phyloP scores from a whole-genome alignment of 129 eudicot species.

The Glebionis coronaria region DNA sequence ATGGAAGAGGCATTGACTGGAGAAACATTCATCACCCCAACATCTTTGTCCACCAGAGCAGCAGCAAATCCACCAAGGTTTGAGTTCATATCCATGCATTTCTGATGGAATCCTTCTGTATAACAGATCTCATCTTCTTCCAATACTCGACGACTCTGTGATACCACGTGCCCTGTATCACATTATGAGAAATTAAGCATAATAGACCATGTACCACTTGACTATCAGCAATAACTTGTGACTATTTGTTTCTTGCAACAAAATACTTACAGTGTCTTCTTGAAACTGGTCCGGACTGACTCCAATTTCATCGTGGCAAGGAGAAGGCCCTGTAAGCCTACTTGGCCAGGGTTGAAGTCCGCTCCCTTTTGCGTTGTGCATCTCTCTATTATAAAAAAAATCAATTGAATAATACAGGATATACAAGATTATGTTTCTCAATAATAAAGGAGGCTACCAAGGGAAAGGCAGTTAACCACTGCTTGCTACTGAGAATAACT shows the following conservation, averaged over 20 bases:
- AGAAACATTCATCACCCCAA: constrained; percentile 98
- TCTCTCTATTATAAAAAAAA: constrained; percentile 41
- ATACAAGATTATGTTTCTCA: not conserved
- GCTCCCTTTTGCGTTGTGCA: constrained; percentile 71
- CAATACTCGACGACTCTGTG: constrained; percentile 75
- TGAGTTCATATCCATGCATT: constrained; percentile 97
- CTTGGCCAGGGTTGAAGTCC: constrained; percentile 87
- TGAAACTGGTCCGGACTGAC: constrained; percentile 53
- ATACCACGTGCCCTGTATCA: constrained; percentile 65
- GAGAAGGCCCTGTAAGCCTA: constrained; percentile 64
- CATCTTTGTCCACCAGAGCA: constrained; percentile 75
- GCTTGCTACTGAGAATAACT: too few relatives aligned
- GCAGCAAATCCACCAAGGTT: constrained; percentile 93
- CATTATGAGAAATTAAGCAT: not conserved
- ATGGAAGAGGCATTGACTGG: constrained; percentile 56
- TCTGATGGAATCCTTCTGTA: constrained; percentile 59
- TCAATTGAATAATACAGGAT: not conserved
- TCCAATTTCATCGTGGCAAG: constrained; percentile 82
- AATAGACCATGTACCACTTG: not conserved
- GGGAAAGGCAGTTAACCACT: too few relatives aligned
- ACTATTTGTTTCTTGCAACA: not conserved
- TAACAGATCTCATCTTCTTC: constrained; percentile 82
- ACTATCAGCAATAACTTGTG: constrained; percentile 4
- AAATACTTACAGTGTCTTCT: constrained; percentile 66
- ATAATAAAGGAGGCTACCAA: too few relatives aligned